Evolutionary conservation across 2,329 filamentous ascomycete species (phyloP), one percentile per base, ranked within the genome.

Genomic region (Fusarium sp.): DNA sequence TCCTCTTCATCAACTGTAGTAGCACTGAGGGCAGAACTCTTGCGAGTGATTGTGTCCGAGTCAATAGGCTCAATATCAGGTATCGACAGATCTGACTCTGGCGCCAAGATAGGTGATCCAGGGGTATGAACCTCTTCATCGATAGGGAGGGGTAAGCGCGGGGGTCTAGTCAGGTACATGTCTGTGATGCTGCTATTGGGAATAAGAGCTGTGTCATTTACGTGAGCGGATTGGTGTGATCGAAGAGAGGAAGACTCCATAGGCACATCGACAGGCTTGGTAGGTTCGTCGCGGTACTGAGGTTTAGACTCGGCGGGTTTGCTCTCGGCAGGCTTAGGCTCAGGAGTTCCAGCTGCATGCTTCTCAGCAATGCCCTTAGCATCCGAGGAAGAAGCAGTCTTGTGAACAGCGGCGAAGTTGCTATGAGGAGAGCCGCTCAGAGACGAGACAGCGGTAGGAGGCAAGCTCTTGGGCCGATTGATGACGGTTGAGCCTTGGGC

Each of bases 71-170:
- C 84, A n/a, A 87, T 81, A 59, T 89, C 86, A 11, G 88, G 89
- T 69, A 91, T 80, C 6, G 82, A 82, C 69, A 85, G 87, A 57
- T 81, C 82, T 80, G 94, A 92, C 35, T 91, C 87, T 3, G 94
- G 89, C 12, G 92, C 90, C 71, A 96, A 90, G 73, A 98, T 96
- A 61, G 96, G 96, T 49, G 95, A 98, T 33, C 95, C 95, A 4
- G 96, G 96, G 2, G 93, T 94, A 77, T 96, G 92, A 20, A 93
- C 89, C 81, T 97, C 95, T 85, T 98, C 94, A 78, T 97, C 95
- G 78, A 98, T 98, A 62, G 96, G 95, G 67, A 98, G 89, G 66
- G 96, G 96, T 78, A 98, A 87, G 69, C 96, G 92, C 57, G 96
- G 96, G 51, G 96, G 96, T n/a, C 93, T 89, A 66, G 88, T 86